phyloP scores from a whole-genome alignment of 108 stramenopile genomes.

The Pseudonitzschia pungens region DNA sequence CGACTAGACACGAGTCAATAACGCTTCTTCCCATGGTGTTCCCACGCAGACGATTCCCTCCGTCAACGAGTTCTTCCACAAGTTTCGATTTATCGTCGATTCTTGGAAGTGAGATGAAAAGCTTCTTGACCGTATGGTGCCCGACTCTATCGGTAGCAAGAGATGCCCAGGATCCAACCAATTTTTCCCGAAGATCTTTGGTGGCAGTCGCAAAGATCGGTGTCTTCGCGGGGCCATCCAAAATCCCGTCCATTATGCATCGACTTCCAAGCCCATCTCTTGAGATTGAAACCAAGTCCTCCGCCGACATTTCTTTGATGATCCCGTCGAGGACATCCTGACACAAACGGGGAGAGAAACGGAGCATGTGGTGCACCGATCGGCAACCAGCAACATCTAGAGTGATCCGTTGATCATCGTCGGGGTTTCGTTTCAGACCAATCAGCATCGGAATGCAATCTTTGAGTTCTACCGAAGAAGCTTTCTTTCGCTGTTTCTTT shows the following conservation, averaged over 20 bases:
- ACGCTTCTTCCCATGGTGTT: slow-evolving; percentile 79
- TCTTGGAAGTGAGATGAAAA: slow-evolving; percentile 58
- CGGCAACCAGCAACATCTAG: slow-evolving; percentile 69
- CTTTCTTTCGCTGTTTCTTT: slow-evolving; percentile 60
- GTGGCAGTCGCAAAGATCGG: slow-evolving; percentile 40
- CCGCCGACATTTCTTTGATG: slow-evolving; percentile 35
- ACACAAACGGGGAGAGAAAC: slow-evolving; percentile 67
- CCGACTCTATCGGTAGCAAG: slow-evolving; percentile 73
- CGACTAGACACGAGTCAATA: slow-evolving; percentile 59
- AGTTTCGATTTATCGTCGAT: slow-evolving; percentile 64
- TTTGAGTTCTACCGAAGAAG: slow-evolving; percentile 43
- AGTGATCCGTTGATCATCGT: slow-evolving; percentile 41
- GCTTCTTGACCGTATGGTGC: slow-evolving; percentile 78
- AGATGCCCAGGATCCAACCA: slow-evolving; percentile 54
- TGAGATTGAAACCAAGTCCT: slow-evolving; percentile 56
- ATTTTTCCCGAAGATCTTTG: slow-evolving; percentile 46
- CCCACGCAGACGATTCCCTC: slow-evolving; percentile 62
- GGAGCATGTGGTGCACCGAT: slow-evolving; percentile 69
- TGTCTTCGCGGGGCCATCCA: slow-evolving; percentile 58
- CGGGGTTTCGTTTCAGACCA: slow-evolving; percentile 39
- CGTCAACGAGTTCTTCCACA: slow-evolving; percentile 61
- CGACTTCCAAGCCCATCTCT: slow-evolving; percentile 83
- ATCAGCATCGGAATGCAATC: slow-evolving; percentile 63
- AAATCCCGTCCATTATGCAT: slow-evolving; percentile 80
- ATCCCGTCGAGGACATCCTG: slow-evolving; percentile 62